Percentiles rank a stretch among this genome's conserved stretches.
phyloP scores from a whole-genome alignment of 345 rosid species.

The Arabis alpina region DNA sequence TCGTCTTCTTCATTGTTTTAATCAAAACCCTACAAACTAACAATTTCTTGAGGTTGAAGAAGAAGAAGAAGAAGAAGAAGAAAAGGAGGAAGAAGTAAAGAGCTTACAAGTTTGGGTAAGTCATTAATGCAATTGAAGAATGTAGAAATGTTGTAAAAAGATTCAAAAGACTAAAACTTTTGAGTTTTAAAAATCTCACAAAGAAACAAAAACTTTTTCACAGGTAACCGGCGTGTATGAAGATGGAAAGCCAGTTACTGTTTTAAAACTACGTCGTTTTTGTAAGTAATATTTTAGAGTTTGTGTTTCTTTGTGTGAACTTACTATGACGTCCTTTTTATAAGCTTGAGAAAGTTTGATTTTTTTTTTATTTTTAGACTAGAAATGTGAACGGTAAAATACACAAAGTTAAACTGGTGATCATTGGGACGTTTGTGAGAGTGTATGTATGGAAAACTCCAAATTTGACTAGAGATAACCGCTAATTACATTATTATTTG shows the following conservation, averaged over 20 bases:
- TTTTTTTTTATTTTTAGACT: no score
- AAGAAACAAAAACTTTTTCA: conserved; percentile 25
- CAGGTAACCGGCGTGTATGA: conserved; percentile 36
- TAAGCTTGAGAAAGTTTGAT: background rate
- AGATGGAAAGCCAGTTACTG: conserved; percentile 35
- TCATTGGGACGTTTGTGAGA: conserved; percentile 27
- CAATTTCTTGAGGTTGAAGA: background rate
- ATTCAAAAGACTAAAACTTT: conserved; percentile 8
- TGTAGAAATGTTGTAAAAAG: background rate
- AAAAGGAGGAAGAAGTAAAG: background rate
- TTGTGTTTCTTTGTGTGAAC: no score
- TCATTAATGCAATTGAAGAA: conserved; percentile 21
- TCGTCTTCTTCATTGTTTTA: conserved; percentile 44
- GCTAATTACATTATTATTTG: conserved; percentile 24
- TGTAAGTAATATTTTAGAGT: no score
- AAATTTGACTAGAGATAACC: conserved; percentile 28
- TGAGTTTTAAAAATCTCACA: conserved; percentile 14
- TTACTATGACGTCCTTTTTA: background rate
- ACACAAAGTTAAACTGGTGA: conserved; percentile 23
- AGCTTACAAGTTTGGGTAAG: conserved; percentile 29
- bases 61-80: conserved; percentile 7
- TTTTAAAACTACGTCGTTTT: conserved; percentile 33
- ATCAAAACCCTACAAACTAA: conserved; percentile 13
- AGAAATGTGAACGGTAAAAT: conserved; percentile 10
- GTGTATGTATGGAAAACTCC: conserved; percentile 33